Evolutionary conservation across 2,329 filamentous ascomycete species (phyloP), one percentile per base, ranked within the genome.

Genomic region (Keithomyces neogunnii): DNA sequence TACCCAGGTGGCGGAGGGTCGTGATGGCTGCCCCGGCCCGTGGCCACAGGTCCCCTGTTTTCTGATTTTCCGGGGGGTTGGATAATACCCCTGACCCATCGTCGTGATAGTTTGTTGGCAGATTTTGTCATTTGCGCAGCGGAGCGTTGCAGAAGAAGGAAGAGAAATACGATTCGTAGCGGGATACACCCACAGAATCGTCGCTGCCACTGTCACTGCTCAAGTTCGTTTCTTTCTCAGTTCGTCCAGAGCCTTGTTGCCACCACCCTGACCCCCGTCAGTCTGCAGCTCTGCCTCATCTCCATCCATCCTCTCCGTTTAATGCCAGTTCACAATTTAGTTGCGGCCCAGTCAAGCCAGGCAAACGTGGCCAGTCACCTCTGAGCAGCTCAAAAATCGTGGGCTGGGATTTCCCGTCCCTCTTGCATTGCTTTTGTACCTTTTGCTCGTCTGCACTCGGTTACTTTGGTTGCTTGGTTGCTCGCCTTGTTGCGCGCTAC

Each of bases 351-450:
- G 47, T 50, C 47, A 29, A 51, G 45, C 39, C 49, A 50, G 42
- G 28, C 49, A 43, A 47, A 32, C 38, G 26, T 32, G 36, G 8
- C 50, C 50, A 48, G 49, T 48, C 50, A 52, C 33, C 40, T 52
- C 30, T 55, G 56, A 54, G 57, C 59, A 58, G 56, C 58, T 61
- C 57, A 62, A 64, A 63, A 65, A 66, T 62, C 61, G 60, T 49
- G 47, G 57, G 55, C 57, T 56, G 58, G 55, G 35, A 45, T 48
- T 35, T 51, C 39, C 32, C 44, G 45, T 50, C 44, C 36, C 45
- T 47, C 26, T 40, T 43, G 13, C 38, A 5, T 40, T 38, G 36
- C 44, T 51, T 13, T 19, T 43, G 40, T 11, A 13, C 5, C 3
- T 11, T 10, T 44, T 13, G 26, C 40, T 26, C n/a, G 33, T 35